Conservation (phyloP, 78 protist species). For the Monosiga brevicollis region DNA sequence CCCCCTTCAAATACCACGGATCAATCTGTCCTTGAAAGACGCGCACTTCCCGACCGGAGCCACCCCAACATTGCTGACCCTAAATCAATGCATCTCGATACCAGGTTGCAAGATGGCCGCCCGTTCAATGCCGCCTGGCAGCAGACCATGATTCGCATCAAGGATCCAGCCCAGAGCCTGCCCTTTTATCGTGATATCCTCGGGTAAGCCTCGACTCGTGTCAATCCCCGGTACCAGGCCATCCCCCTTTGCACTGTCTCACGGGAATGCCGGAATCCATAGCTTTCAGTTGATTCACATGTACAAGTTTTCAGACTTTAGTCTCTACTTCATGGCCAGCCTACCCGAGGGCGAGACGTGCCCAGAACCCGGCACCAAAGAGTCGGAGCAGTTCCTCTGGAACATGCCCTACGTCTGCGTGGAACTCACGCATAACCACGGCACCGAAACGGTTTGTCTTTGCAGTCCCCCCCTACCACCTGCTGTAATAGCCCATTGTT, state of each 20-base stretch:
- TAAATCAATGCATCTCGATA: too few relatives aligned
- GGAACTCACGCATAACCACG: constrained; percentile 44
- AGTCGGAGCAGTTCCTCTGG: not conserved
- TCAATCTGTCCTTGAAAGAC: too few relatives aligned
- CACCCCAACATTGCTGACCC: too few relatives aligned
- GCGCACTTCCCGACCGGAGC: too few relatives aligned
- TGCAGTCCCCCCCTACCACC: too few relatives aligned
- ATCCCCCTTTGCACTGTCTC: too few relatives aligned
- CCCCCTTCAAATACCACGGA: too few relatives aligned
- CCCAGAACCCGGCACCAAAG: not conserved
- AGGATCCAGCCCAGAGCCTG: constrained; percentile 10
- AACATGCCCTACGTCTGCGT: not conserved
- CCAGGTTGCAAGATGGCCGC: too few relatives aligned
- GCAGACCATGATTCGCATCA: constrained; percentile 44
- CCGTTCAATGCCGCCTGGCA: constrained; percentile 1
- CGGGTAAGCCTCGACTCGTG: too few relatives aligned
- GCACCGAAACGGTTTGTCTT: constrained; percentile 23
- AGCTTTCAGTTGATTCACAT: not conserved
- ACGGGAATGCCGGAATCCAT: too few relatives aligned
- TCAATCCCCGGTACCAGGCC: too few relatives aligned
- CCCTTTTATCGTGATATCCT: constrained; percentile 6
- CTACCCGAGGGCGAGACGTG: not conserved
- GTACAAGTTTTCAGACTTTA: constrained; percentile 17
- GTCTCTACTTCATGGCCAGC: constrained; percentile 15
- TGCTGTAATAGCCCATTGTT: too few relatives aligned